Base-by-base conservation (phyloP, 1,139 yeast genomes). In the Saccharomycopsis phalli region DNA sequence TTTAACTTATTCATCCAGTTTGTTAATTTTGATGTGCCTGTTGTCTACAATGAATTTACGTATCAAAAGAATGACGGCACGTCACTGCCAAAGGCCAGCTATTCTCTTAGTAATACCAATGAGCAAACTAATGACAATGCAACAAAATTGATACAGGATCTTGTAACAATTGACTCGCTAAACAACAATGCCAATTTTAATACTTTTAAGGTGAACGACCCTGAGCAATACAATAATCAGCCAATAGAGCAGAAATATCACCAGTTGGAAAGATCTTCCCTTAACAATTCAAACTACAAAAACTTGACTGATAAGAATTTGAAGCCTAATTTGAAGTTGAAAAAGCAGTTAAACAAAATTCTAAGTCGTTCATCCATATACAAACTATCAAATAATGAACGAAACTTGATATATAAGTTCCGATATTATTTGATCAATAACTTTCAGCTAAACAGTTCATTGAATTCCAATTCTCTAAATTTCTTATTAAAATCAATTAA, bases 171-270 rank as follows among this genome's bases (percentile, higher is more conserved):
- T 49, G 46, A 68, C 53, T 7, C 49, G 46, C 19, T 41, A 47
- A 18, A 50, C 50, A 21, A 50, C 47, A 54, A 51, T 49, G 49
- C 62, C 51, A 49, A 55, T 38, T 48, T 57, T 29, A 63, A 70
- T 2, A 61, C 72, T 18, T 57, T 70, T 48, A 66, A 68, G 35
- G 67, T 74, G 19, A 74, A 71, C 53, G 86, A 78, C 54, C 82
- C 86, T 0, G 88, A 80, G 47, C 76, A 72, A 50, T 67, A 65
- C 45, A 61, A 66, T 13, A 74, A 69, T 45, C 94, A 87, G 52
- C 95, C 95, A 1, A 79, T 91, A 16, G 98, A 91, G 55, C 71
- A 77, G 47, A 93, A 91, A 56, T 86, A 81, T 55, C 76, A 94
- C 49, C 76, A 81, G 47, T 60, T 91, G 38, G 94, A 87, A 49